These are phyloP conservation scores for Athelia sp. DNA, from an alignment of 1,284 basidiomycete species.

Conservation along the genomic window DNA sequence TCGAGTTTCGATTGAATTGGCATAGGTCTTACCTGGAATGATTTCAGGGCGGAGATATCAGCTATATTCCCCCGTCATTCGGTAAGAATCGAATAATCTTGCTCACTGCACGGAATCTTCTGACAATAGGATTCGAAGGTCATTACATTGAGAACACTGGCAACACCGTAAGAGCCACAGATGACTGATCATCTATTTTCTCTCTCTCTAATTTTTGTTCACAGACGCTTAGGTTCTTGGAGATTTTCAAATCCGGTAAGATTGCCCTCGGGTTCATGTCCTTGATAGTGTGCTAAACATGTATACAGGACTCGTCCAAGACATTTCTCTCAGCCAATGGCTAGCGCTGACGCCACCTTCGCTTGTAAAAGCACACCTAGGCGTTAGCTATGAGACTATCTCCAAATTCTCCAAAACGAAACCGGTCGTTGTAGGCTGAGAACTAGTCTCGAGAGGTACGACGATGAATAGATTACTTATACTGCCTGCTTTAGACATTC, in stretches of 20 bases:
- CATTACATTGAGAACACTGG: slow-evolving; percentile 73
- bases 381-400: slow-evolving; percentile 48
- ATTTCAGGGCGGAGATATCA: slow-evolving; percentile 51
- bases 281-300: slow-evolving; percentile 54
- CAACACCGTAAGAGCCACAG: slow-evolving; percentile 28
- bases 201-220: neutral
- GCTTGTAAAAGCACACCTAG: slow-evolving; percentile 58
- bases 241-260: slow-evolving; percentile 58
- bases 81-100: slow-evolving; percentile 25
- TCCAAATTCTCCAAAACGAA: slow-evolving; percentile 49
- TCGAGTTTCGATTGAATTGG: neutral
- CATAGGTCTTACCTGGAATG: neutral
- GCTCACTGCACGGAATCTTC: neutral
- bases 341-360: slow-evolving; percentile 59
- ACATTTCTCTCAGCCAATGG: slow-evolving; percentile 37
- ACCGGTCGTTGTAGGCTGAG: slow-evolving; percentile 37
- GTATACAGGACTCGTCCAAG: slow-evolving; percentile 25
- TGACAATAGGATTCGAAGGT: slow-evolving; percentile 24
- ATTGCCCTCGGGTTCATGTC: slow-evolving; percentile 3
- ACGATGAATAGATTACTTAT: too few relatives aligned
- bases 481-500: too few relatives aligned
- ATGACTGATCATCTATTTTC: too few relatives aligned
- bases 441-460: too few relatives aligned
- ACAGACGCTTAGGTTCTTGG: slow-evolving; percentile 50
- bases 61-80: slow-evolving; percentile 53